These are phyloP conservation scores for Candida lessepsii DNA, from an alignment of 805 yeast genomes.

Conservation along the genomic window DNA sequence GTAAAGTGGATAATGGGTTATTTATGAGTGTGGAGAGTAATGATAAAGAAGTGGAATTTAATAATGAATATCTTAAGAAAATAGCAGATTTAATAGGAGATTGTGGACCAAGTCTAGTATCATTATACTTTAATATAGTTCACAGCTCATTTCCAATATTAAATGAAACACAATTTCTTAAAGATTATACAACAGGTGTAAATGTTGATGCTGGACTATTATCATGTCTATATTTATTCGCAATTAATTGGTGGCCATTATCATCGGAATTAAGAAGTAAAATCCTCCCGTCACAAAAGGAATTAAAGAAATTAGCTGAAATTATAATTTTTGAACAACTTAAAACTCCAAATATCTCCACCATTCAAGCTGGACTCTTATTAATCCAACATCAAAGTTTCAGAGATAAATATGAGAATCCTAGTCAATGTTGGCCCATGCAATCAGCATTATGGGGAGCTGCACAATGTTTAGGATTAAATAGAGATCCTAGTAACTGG, in stretches of 20 bases:
- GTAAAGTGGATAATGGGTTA: constrained; percentile 4
- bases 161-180: constrained; percentile 85
- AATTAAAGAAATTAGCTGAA: constrained; percentile 45
- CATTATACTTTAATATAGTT: constrained; percentile 75
- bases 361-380: constrained; percentile 85
- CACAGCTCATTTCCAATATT: constrained; percentile 91
- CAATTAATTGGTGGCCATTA: constrained; percentile 92
- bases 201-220: constrained; percentile 83
- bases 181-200: constrained; percentile 83
- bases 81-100: constrained; percentile 85
- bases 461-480: constrained; percentile 86
- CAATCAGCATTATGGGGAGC: constrained; percentile 82
- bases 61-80: constrained; percentile 59
- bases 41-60: constrained; percentile 4
- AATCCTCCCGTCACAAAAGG: constrained; percentile 70
- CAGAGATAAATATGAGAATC: constrained; percentile 18
- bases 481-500: constrained; percentile 86
- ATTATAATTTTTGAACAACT: constrained; percentile 70
- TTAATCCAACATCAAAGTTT: constrained; percentile 62
- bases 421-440: constrained; percentile 54
- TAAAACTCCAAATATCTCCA: constrained; percentile 82
- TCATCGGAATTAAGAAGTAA: constrained; percentile 70
- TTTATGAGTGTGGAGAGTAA: constrained; percentile 10
- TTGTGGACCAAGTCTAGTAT: constrained; percentile 75
- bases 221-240: constrained; percentile 85